Evolutionary conservation across 306 rosid species (phyloP), one percentile per base, ranked within the genome.

Genomic region (Corylus heterophylla): DNA sequence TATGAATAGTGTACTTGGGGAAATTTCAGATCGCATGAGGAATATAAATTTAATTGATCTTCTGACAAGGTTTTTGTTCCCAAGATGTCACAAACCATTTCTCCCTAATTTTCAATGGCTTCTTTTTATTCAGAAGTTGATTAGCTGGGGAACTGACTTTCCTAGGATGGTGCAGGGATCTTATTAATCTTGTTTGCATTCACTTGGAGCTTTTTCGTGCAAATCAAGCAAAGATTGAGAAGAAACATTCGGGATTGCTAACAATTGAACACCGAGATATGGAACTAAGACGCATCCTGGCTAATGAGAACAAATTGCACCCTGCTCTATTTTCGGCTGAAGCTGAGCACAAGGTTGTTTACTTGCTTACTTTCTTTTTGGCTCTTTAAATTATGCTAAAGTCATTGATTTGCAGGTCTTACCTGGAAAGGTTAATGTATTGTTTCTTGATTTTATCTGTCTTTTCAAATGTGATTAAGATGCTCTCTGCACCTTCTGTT

Each of bases 241-340:
- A 85, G 63, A 83, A 71, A 82, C 90, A 84, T 52, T 80, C 82
- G 35, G 91, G 82, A 54, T 59, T 84, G 44, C 74, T 90, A 59
- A 86, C 98, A 16, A 76, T 85, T 76, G 97, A 91, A 86, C 37
- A 82, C 69, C 89, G 86, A 87, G 99, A 96, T 85, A 74, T 66
- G 48, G 96, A 90, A 81, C 83, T 93, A 70, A 93, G 86, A 83
- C 73, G 83, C 66, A 78, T 87, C 82, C 77, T 96, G 90, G 92
- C 89, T 79, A 73, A 91, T 48, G 99, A 93, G 84, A 83, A 93
- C 85, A 93, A 90, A 80, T 81, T 96, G 90, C 99, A 96, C 82
- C 99, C 99, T 85, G 99, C 98, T 86, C 77, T 96, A 76, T 91
- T 93, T 92, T 96, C 99, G 79, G 84, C 94, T 77, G 99, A 96